Evolutionary conservation across 2,329 filamentous ascomycete species (phyloP), one percentile per base, ranked within the genome.

Genomic region (Thermothelomyces thermophilus): DNA sequence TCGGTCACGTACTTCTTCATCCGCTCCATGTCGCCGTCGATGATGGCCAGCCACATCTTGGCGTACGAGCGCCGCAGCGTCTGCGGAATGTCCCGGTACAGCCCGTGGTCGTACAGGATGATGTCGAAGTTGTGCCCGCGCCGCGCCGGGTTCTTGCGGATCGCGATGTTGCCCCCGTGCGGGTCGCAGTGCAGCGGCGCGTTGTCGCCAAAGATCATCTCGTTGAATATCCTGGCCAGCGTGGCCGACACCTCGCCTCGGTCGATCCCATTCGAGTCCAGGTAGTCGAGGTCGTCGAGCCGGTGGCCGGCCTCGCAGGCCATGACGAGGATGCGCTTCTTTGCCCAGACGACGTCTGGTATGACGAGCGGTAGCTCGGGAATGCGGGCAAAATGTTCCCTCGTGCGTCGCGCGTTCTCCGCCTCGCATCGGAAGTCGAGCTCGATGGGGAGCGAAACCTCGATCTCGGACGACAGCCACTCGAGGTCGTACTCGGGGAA

Each of bases 401-500:
- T 82, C 33, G 88, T 87, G 41, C 86, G 79, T 40, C 75, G 79
- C 9, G 94, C 90, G 66, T 98, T 98, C 46, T 82, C 70, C 4
- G 86, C 93, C 66, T 98, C 93, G 60, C 82, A 82, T 34, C 80
- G 74, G 63, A 98, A 98, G 65, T 98, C 86, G 46, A 98, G 75
- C 68, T 98, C 93, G 64, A 91, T 84, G 0, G 93, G 93, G 6
- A 98, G 71, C 2, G 90, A 96, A 17, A 82, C 70, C 53, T 96
- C 88, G 86, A 98, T 94, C 68, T 98, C 93, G 7, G 84, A 82
- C 1, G 89, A 90, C 9, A 98, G 73, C 93, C 93, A 98, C 63
- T 95, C 90, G 24, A 98, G 76, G 66, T 98, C 93, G 67, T 98
- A 98, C 60, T 97, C 90, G 2, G 94, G 94, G 64, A 98, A 98